Conservation (phyloP, 1,139 yeast species). For the Debaryomyces subglobosus region DNA sequence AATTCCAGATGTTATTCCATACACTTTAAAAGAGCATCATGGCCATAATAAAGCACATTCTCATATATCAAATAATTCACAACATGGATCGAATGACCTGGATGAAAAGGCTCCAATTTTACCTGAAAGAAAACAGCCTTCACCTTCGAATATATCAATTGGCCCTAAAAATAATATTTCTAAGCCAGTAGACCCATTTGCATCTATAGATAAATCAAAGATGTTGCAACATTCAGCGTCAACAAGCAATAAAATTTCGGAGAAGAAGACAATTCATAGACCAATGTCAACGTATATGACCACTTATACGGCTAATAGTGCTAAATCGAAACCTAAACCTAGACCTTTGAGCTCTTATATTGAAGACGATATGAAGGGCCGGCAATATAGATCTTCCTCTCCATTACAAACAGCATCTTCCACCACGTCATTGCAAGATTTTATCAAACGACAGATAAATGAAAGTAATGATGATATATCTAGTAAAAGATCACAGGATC, state of each 20-base stretch:
- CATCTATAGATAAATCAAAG: constrained; percentile 42
- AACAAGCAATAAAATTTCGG: constrained; percentile 7
- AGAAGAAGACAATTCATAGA: constrained; percentile 15
- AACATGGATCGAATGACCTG: background rate
- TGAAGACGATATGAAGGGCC: constrained; percentile 9
- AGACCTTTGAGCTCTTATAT: constrained; percentile 16
- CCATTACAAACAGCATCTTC: constrained; percentile 16
- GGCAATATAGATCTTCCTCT: background rate
- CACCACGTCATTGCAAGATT: constrained; percentile 35
- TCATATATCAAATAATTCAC: background rate
- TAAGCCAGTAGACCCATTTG: constrained; percentile 36
- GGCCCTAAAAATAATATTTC: constrained; percentile 1
- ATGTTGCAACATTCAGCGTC: constrained; percentile 16
- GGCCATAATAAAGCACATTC: background rate
- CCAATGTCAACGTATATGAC: constrained; percentile 25
- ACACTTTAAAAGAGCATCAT: constrained; percentile 26
- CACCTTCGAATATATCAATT: constrained; percentile 6
- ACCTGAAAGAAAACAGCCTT: constrained; percentile 9
- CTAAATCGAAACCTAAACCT: constrained; percentile 1
- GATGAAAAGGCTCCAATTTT: constrained; percentile 1
- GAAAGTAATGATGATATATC: constrained; percentile 26
- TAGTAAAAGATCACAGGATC: constrained; percentile 22
- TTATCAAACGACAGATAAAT: constrained; percentile 38
- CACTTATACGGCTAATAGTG: constrained; percentile 3
- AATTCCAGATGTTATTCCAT: constrained; percentile 55